Percentiles rank a stretch among this genome's conserved stretches.
These are phyloP conservation scores for Nemania bipapillata DNA, from an alignment of 2,329 filamentous ascomycete species.

Conservation along the genomic window DNA sequence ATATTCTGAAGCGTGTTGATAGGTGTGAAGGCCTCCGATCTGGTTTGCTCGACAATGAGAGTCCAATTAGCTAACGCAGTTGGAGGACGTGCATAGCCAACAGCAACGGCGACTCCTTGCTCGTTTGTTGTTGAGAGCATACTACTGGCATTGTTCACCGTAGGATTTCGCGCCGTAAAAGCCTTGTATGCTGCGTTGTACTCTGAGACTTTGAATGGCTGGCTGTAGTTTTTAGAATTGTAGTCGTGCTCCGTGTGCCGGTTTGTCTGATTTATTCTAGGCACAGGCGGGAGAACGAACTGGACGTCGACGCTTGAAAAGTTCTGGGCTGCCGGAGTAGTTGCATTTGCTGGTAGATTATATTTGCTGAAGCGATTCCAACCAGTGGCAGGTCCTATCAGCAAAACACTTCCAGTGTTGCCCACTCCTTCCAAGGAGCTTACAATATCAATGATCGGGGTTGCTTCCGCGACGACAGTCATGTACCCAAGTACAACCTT, in stretches of 20 bases:
- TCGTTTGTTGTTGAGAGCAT: slow-evolving; percentile 78
- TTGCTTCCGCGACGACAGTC: slow-evolving; percentile 78
- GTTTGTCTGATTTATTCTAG: slow-evolving; percentile 54
- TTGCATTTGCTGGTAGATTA: slow-evolving; percentile 60
- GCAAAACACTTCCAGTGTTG: slow-evolving; percentile 73
- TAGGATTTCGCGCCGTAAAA: slow-evolving; percentile 63
- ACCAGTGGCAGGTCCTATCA: slow-evolving; percentile 73
- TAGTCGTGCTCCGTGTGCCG: slow-evolving; percentile 62
- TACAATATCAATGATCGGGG: slow-evolving; percentile 70
- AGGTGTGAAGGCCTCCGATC: slow-evolving; percentile 77
- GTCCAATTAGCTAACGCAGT: slow-evolving; percentile 82
- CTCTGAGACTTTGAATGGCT: slow-evolving; percentile 66
- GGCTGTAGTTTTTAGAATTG: slow-evolving; percentile 56
- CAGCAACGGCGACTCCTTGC: slow-evolving; percentile 73
- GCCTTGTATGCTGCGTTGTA: slow-evolving; percentile 73
- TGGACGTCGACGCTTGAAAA: slow-evolving; percentile 62
- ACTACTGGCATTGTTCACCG: slow-evolving; percentile 75
- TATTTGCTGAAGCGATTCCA: slow-evolving; percentile 71
- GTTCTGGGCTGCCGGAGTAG: slow-evolving; percentile 52
- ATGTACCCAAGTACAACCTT: slow-evolving; percentile 81
- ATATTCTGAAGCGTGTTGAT: slow-evolving; percentile 81
- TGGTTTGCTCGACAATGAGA: slow-evolving; percentile 80
- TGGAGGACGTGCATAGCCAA: slow-evolving; percentile 79
- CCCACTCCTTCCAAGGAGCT: slow-evolving; percentile 76
- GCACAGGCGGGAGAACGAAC: slow-evolving; percentile 69